A percentile compares a stretch with the other conserved stretches of the same genome.
Conservation (phyloP, 2,329 filamentous ascomycete genomes). For the Aspergillus sp. region DNA sequence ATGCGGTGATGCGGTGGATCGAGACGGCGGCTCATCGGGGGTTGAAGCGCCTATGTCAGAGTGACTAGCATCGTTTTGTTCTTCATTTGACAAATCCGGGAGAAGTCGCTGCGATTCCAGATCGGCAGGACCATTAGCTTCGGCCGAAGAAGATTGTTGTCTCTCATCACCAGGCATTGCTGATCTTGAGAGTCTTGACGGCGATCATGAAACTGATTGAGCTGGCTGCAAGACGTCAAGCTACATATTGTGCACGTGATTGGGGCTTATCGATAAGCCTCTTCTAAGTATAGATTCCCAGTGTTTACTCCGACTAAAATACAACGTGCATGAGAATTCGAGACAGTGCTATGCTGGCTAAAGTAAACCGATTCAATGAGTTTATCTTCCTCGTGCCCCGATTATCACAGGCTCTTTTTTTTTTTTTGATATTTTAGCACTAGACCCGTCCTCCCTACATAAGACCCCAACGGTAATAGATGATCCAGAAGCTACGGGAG, state of each 20-base stretch:
- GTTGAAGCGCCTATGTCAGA: slow-evolving; percentile 22
- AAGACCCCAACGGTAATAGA: too few relatives aligned
- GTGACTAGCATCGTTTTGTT: slow-evolving; percentile 28
- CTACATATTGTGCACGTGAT: slow-evolving; percentile 16
- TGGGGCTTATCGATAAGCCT: slow-evolving; percentile 23
- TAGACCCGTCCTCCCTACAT: too few relatives aligned
- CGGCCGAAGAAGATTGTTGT: slow-evolving; percentile 33
- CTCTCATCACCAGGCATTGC: slow-evolving; percentile 44
- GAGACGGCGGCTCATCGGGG: slow-evolving; percentile 28
- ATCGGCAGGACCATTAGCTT: slow-evolving; percentile 27
- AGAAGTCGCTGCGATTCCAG: slow-evolving; percentile 37
- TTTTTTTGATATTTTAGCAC: too few relatives aligned
- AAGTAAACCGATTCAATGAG: too few relatives aligned
- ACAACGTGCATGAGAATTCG: not conserved
- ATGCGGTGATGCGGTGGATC: slow-evolving; percentile 44
- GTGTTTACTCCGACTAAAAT: not conserved
- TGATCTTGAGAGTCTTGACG: slow-evolving; percentile 28
- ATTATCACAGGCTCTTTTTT: too few relatives aligned
- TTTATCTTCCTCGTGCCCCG: not conserved
- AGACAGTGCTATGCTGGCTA: too few relatives aligned
- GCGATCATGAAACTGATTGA: slow-evolving; percentile 14
- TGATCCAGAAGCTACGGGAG: too few relatives aligned
- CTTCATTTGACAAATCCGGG: slow-evolving; percentile 28
- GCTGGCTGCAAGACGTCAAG: slow-evolving; percentile 24
- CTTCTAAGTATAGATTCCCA: not conserved